Evolutionary conservation across 495 filamentous ascomycete species (phyloP).

Genomic region (Oleoguttula mirabilis): DNA sequence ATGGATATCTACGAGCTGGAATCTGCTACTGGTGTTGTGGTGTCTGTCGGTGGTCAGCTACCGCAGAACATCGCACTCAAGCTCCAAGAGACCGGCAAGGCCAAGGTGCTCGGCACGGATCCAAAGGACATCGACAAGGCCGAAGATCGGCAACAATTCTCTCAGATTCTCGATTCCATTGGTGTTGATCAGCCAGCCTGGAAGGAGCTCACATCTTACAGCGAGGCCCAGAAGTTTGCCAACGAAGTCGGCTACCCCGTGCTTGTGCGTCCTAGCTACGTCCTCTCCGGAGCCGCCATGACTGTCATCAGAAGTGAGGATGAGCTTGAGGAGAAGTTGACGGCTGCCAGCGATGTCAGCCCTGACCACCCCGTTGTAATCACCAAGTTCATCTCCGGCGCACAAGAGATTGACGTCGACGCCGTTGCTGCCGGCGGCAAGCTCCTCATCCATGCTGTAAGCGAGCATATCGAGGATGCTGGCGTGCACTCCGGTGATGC

Average conservation of each 20-base stretch:
- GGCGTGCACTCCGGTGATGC: slow-evolving; percentile 96
- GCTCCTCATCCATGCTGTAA: slow-evolving; percentile 83
- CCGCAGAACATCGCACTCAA: slow-evolving; percentile 94
- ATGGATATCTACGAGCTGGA: slow-evolving; percentile 99
- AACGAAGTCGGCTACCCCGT: slow-evolving; percentile 81
- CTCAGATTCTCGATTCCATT: slow-evolving; percentile 89
- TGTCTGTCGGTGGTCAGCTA: slow-evolving; percentile 89
- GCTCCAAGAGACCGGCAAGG: slow-evolving; percentile 81
- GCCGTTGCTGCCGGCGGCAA: slow-evolving; percentile 81
- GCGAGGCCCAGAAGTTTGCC: slow-evolving; percentile 77
- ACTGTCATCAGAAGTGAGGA: slow-evolving; percentile 83
- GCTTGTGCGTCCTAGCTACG: slow-evolving; percentile 86
- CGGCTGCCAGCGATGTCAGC: slow-evolving; percentile 81
- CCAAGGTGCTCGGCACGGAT: slow-evolving; percentile 81
- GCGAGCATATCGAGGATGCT: slow-evolving; percentile 91
- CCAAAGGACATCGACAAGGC: slow-evolving; percentile 92
- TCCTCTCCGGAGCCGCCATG: slow-evolving; percentile 95
- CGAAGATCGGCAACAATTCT: slow-evolving; percentile 97
- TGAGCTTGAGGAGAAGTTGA: slow-evolving; percentile 78
- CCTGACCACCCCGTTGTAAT: slow-evolving; percentile 95
- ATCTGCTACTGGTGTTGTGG: slow-evolving; percentile 74
- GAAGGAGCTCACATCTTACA: slow-evolving; percentile 87
- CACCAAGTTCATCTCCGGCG: slow-evolving; percentile 95
- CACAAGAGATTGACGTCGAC: slow-evolving; percentile 96
- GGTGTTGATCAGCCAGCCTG: slow-evolving; percentile 94